Base-by-base conservation (phyloP, 768 basidiomycete species). In the Aureoboletus auriporus region DNA sequence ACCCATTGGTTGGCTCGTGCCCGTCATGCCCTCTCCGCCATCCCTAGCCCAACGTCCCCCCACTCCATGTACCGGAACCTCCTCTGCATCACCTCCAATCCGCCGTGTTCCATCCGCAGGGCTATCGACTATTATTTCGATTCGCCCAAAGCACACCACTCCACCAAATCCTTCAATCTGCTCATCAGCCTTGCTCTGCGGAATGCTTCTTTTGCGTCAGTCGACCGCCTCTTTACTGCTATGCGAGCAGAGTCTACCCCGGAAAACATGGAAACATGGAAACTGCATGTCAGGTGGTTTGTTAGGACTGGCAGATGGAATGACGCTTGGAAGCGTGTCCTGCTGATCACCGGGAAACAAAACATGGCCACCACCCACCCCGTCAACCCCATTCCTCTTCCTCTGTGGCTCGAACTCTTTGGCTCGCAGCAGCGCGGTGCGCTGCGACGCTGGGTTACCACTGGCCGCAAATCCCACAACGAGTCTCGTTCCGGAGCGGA, bases 321-420 rank as follows among this genome's bases (percentile, higher is more conserved):
- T 10, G 62, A 71, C 20, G 86, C 83, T 17, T 86, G 82, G 82
- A 54, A 56, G 12, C 69, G 71, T 41, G 69, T 73, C 26, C 57
- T 66, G 54, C 42, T 59, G 39, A 51, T 64, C 28, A 47, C 55
- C 2, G 34, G 44, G 20, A 40, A 49, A 47, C 53, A 31, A 27
- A 43, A 35, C 26, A 39, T 47, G 49, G 27, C 56, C 27, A 35
- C 50, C 20, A 46, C 34, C 6, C 28, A 27, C 9, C 42, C 34
- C 23, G 37, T 8, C 26, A 52, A 50, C 7, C 37, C 50, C 28
- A 65, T 74, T 29, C 77, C 75, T 26, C 68, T 79, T 26, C 59
- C 66, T 5, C 62, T 87, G 43, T 86, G 83, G 84, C 49, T 79
- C 38, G 84, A 87, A 52, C 77, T 87, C 54, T 76, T 80, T 54